Evolutionary conservation across 495 filamentous ascomycete species (phyloP).

Genomic region (Trichoderma parareesei): DNA sequence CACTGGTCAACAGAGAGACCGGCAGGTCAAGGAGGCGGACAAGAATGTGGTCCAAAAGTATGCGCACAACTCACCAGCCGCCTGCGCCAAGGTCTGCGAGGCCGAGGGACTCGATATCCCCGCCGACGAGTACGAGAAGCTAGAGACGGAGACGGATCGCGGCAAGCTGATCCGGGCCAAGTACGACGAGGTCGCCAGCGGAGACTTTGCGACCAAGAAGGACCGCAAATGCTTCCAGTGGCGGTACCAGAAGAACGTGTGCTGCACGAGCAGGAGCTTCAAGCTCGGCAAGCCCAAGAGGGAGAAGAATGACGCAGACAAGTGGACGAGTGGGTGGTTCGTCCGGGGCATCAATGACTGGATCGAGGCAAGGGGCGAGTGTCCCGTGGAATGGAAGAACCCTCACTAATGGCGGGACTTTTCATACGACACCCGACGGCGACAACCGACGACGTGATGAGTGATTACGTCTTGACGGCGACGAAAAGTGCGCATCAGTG

Average conservation of each 20-base stretch:
- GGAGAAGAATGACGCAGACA: constrained; percentile 16
- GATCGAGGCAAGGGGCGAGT: constrained; percentile 28
- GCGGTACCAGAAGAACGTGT: constrained; percentile 27
- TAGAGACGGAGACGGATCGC: constrained; percentile 22
- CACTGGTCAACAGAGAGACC: constrained; percentile 15
- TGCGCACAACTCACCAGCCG: constrained; percentile 29
- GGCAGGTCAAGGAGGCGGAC: constrained; percentile 25
- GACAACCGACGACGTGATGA: too few relatives aligned
- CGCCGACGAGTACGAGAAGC: constrained; percentile 19
- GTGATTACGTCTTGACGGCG: too few relatives aligned
- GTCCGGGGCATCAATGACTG: constrained; percentile 29
- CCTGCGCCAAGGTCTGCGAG: constrained; percentile 34
- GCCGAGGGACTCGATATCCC: constrained; percentile 22
- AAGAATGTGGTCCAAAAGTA: constrained; percentile 30
- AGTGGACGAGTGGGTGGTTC: constrained; percentile 28
- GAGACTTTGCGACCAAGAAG: constrained; percentile 8
- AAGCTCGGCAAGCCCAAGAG: constrained; percentile 26
- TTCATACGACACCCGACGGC: too few relatives aligned
- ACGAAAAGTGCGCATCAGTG: too few relatives aligned
- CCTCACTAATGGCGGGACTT: neutral
- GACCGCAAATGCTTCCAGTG: constrained; percentile 28
- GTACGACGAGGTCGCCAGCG: constrained; percentile 18
- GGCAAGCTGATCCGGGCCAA: constrained; percentile 17
- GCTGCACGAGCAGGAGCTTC: constrained; percentile 28
- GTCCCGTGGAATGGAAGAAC: constrained; percentile 11